Evolutionary conservation across 352 stramenopile species (phyloP).

Genomic region (Vaucheria bursata): DNA sequence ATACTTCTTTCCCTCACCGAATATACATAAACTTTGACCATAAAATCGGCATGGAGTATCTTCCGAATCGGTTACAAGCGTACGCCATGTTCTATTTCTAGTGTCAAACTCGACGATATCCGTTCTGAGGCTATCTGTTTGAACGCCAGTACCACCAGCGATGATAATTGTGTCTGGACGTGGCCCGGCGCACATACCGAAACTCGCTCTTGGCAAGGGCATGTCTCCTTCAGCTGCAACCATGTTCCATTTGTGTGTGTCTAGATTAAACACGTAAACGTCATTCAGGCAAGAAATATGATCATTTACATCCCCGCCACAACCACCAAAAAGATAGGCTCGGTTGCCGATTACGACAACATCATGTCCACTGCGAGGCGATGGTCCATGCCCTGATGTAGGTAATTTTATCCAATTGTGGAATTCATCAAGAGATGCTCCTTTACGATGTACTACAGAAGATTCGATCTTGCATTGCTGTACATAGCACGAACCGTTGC

Average conservation of each 20-base stretch:
- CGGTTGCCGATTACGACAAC: conserved; percentile 35
- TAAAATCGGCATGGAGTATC: conserved; percentile 45
- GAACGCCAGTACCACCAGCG: conserved; percentile 36
- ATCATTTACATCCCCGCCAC: conserved; percentile 24
- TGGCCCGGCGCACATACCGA: conserved; percentile 38
- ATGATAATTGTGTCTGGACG: conserved; percentile 31
- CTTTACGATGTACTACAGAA: no score
- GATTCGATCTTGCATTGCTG: no score
- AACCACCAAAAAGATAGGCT: conserved; percentile 41
- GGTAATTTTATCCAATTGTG: background rate
- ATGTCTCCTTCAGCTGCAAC: conserved; percentile 19
- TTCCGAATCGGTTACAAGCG: conserved; percentile 37
- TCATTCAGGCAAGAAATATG: conserved; percentile 46
- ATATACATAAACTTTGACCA: conserved; percentile 42
- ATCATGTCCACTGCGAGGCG: conserved; percentile 36
- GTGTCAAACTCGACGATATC: conserved; percentile 44
- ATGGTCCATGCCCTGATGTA: conserved; percentile 2
- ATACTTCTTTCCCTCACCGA: conserved; percentile 18
- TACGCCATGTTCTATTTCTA: conserved; percentile 21
- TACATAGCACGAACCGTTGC: no score
- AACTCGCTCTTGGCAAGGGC: conserved; percentile 25
- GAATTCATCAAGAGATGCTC: background rate
- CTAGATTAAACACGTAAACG: conserved; percentile 40
- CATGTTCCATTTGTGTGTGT: conserved; percentile 29
- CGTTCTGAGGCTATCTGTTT: conserved; percentile 41